These are phyloP conservation scores for Suillus hirtellus DNA, from an alignment of 768 basidiomycete genomes.

Conservation along the genomic window DNA sequence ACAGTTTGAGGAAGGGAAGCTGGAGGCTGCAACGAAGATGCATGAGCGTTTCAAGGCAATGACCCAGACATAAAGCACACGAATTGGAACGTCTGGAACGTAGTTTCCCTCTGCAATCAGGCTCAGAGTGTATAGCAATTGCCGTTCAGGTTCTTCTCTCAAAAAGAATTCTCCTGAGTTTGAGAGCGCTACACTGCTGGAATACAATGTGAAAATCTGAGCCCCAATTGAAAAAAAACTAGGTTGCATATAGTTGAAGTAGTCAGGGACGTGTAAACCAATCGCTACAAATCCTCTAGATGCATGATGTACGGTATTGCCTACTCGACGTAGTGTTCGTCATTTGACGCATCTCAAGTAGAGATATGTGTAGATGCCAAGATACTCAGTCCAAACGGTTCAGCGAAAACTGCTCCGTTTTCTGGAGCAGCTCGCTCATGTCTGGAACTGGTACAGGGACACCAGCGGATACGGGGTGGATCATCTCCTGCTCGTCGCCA, in stretches of 20 bases:
- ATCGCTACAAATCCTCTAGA: background rate
- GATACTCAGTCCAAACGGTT: constrained; percentile 29
- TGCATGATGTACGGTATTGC: background rate
- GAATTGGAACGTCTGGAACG: background rate
- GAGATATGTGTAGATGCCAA: background rate
- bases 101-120: background rate
- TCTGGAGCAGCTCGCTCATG: constrained; percentile 18
- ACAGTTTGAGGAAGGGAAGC: constrained; percentile 32
- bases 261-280: background rate
- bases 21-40: constrained; percentile 17
- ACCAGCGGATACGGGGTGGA: constrained; percentile 1
- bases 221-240: background rate
- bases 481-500: constrained; percentile 13
- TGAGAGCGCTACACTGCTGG: background rate
- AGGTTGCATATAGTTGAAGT: background rate
- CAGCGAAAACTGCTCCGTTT: constrained; percentile 22
- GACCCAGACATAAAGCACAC: background rate
- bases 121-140: background rate
- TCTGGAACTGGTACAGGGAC: background rate
- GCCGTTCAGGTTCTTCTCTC: background rate
- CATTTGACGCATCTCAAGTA: background rate
- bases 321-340: background rate
- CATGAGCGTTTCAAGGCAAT: background rate
- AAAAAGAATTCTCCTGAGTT: background rate
- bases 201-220: background rate